Conservation (phyloP, 352 stramenopile genomes). For the Saprolegnia parasitica region DNA sequence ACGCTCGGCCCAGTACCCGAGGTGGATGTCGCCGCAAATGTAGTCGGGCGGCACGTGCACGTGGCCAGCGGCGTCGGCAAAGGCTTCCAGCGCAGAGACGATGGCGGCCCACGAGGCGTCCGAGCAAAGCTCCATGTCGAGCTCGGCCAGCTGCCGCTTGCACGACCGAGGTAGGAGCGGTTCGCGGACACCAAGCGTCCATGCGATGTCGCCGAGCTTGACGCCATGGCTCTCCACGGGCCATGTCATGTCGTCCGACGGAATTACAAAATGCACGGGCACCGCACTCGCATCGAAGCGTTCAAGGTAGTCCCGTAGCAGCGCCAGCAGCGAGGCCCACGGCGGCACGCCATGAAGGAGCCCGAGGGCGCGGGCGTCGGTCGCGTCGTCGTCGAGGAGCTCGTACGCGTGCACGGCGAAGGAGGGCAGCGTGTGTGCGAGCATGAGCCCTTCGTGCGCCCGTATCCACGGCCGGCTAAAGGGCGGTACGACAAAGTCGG, state of each 20-base stretch:
- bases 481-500: not conserved
- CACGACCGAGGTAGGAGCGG: no score
- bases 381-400: not conserved
- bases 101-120: no score
- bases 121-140: no score
- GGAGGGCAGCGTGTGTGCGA: not conserved
- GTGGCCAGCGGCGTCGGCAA: no score
- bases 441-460: not conserved
- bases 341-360: not conserved
- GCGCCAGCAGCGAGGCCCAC: not conserved
- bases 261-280: not conserved
- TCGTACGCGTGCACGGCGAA: constrained; percentile 1
- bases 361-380: not conserved
- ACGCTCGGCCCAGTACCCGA: not conserved
- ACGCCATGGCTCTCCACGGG: no score
- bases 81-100: no score
- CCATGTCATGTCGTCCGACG: not conserved
- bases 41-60: no score
- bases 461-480: not conserved
- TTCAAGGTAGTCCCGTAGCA: not conserved
- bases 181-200: no score
- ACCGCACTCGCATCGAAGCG: not conserved
- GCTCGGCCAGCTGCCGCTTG: no score
- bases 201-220: no score
- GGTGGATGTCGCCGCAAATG: no score